Evolutionary conservation across 805 yeast species (phyloP), one percentile per base, ranked within the genome.

Genomic region (Danielozyma ontarioensis): DNA sequence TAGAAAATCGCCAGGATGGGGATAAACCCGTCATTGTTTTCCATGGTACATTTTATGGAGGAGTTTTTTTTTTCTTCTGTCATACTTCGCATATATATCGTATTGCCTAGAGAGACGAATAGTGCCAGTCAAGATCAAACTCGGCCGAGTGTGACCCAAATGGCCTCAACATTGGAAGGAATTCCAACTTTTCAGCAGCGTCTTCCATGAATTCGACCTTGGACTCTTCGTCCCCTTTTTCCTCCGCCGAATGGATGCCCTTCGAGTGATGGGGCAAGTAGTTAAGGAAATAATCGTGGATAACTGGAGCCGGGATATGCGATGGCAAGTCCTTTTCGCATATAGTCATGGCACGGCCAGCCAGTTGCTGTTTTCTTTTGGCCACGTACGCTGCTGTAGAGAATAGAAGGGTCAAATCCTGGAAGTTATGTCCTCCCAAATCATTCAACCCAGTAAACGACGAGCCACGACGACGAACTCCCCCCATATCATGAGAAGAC

Each of bases 1-100:
- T 86, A 93, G 55, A 93, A 89, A 28, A 88, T 68, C 2, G 96
- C 93, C 36, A 76, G 70, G 13, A 93, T 87, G n/a, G 95, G 95
- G 5, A 81, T 83, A 51, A 89, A 88, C 14, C 95, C 96, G 55
- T 65, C 72, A 22, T 46, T 44, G 25, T 48, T 44, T 26, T 57
- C 62, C 67, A 62, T 62, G 17, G 17, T 23, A 21, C n/a, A n/a
- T n/a, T n/a, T n/a, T n/a, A n/a, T n/a, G n/a, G n/a, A n/a, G n/a
- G n/a, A n/a, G n/a, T n/a, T n/a, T n/a, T n/a, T n/a, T n/a, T n/a
- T n/a, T n/a, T n/a, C n/a, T n/a, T n/a, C n/a, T n/a, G n/a, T n/a
- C n/a, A n/a, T n/a, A n/a, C n/a, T n/a, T n/a, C n/a, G n/a, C n/a
- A n/a, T n/a, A n/a, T n/a, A n/a, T n/a, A n/a, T n/a, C n/a, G n/a